These are phyloP conservation scores for Escovopsis sp. DNA, from an alignment of 2,329 filamentous ascomycete species.

Conservation along the genomic window DNA sequence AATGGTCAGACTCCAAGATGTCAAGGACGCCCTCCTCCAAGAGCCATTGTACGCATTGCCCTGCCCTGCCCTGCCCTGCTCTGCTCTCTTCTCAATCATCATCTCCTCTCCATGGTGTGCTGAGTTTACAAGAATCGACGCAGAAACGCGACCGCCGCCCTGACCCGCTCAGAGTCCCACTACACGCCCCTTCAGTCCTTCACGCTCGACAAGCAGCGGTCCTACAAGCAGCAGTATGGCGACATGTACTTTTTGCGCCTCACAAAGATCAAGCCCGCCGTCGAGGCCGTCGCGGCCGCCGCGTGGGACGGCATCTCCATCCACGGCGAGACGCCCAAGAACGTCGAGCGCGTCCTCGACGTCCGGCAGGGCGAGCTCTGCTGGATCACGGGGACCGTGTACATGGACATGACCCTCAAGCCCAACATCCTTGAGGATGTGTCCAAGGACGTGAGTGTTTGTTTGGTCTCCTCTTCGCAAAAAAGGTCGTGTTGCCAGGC, in stretches of 20 bases:
- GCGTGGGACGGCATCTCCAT: conserved; percentile 71
- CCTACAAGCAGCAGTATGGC: conserved; percentile 89
- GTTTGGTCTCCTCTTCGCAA: background rate
- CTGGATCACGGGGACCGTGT: conserved; percentile 89
- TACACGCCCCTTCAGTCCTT: conserved; percentile 72
- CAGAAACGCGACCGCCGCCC: conserved; percentile 17
- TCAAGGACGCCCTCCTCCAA: conserved; percentile 29
- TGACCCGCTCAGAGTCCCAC: conserved; percentile 37
- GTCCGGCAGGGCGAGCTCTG: conserved; percentile 91
- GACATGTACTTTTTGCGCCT: conserved; percentile 96
- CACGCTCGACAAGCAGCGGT: conserved; percentile 50
- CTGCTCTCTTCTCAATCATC: background rate
- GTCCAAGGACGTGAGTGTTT: conserved; percentile 59
- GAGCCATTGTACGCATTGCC: conserved; percentile 18
- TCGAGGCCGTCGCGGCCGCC: conserved; percentile 57
- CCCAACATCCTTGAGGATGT: conserved; percentile 94
- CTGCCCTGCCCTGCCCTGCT: background rate
- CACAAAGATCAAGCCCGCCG: conserved; percentile 69
- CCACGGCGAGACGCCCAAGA: conserved; percentile 57
- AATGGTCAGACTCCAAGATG: conserved; percentile 32
- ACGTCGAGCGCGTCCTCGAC: conserved; percentile 80
- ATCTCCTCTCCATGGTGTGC: background rate
- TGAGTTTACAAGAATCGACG: conserved; percentile 1
- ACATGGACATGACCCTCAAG: conserved; percentile 94
- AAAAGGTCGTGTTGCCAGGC: background rate